Percentiles rank a stretch among this genome's conserved stretches.
Conservation (phyloP, 73 alveolate species). For the Durusdinium trenchii region DNA sequence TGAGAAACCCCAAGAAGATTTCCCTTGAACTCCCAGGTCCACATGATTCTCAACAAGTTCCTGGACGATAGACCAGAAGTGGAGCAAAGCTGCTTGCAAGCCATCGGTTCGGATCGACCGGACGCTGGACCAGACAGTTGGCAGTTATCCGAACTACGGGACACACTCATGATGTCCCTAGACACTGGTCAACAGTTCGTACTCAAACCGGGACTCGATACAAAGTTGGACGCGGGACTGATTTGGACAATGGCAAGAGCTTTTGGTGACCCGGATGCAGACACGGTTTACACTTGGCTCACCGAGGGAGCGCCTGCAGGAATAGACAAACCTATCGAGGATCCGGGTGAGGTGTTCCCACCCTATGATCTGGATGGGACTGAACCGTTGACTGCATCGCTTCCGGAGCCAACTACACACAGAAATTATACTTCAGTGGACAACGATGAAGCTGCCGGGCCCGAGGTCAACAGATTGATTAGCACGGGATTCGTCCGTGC, state of each 20-base stretch:
- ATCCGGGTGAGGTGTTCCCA: slow-evolving; percentile 24
- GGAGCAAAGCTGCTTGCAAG: neutral
- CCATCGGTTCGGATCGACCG: slow-evolving; percentile 11
- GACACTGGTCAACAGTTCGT: too few species aligned
- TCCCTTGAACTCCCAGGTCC: neutral
- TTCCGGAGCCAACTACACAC: neutral
- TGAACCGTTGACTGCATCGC: neutral
- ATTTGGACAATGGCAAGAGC: neutral
- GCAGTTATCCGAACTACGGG: neutral
- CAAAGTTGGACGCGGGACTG: neutral
- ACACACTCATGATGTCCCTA: neutral
- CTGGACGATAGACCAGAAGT: neutral
- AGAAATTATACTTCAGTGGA: slow-evolving; percentile 31
- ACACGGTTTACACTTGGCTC: neutral
- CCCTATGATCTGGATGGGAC: neutral
- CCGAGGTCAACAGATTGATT: neutral
- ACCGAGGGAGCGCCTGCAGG: slow-evolving; percentile 52
- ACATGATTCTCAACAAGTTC: neutral
- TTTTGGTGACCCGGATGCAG: slow-evolving; percentile 41
- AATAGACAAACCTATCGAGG: neutral
- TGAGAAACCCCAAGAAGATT: neutral
- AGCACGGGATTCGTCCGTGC: slow-evolving; percentile 26
- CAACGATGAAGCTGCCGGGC: neutral
- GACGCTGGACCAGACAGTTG: neutral
- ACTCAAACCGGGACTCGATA: neutral